These are phyloP conservation scores for Graphilbum fragrans DNA, from an alignment of 2,329 filamentous ascomycete genomes.

Conservation along the genomic window DNA sequence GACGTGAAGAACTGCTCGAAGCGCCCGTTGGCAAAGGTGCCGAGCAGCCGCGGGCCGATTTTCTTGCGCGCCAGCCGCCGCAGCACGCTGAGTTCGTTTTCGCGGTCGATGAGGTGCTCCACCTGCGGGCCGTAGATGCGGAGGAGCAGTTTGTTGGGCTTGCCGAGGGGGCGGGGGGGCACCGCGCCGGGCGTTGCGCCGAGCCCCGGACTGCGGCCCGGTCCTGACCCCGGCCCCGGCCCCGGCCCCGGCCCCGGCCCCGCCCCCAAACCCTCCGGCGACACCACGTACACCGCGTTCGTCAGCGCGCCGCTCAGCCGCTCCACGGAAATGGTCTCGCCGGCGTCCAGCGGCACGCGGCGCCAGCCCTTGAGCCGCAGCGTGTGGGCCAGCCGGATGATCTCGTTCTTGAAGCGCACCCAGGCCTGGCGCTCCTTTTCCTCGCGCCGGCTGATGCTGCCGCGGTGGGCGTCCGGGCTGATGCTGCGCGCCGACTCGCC, in stretches of 20 bases:
- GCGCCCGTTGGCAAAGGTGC: slow-evolving; percentile 86
- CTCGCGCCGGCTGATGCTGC: slow-evolving; percentile 30
- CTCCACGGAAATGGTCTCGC: slow-evolving; percentile 56
- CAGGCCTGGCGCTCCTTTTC: slow-evolving; percentile 66
- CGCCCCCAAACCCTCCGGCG: slow-evolving; percentile 35
- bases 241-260: not conserved
- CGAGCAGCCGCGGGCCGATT: slow-evolving; percentile 82
- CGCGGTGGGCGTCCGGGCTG: slow-evolving; percentile 21
- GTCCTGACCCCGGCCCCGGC: not conserved
- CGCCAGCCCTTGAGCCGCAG: slow-evolving; percentile 87
- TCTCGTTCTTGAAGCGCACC: slow-evolving; percentile 83
- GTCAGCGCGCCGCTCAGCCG: slow-evolving; percentile 84
- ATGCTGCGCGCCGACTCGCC: slow-evolving; percentile 29
- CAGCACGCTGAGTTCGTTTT: slow-evolving; percentile 78
- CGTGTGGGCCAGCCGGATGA: slow-evolving; percentile 80
- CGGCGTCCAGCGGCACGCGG: slow-evolving; percentile 60
- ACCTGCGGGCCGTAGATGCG: slow-evolving; percentile 92
- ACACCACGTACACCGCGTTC: slow-evolving; percentile 92
- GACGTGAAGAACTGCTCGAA: slow-evolving; percentile 94
- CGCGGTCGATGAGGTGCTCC: slow-evolving; percentile 88
- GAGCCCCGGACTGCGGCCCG: slow-evolving; percentile 13
- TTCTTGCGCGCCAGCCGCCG: slow-evolving; percentile 78
- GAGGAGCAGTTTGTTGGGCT: slow-evolving; percentile 61
- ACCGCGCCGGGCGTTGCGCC: not conserved
- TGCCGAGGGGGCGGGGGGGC: slow-evolving; percentile 15